Percentiles rank a stretch among this genome's conserved stretches.
phyloP scores from a whole-genome alignment of 2,329 filamentous ascomycete genomes.

The Boeremia exigua region DNA sequence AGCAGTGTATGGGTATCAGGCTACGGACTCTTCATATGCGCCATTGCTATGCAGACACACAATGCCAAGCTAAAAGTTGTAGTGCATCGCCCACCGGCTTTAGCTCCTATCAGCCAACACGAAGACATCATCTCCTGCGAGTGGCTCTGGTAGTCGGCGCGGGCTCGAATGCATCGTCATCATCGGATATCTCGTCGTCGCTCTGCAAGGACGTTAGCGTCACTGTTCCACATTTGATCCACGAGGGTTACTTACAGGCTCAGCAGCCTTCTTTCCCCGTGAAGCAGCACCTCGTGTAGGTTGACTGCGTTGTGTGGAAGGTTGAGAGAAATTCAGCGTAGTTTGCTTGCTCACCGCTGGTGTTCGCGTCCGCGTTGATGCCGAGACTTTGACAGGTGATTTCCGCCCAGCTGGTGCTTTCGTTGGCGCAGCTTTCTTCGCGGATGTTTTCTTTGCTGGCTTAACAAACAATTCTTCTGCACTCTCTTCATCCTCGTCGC shows the following conservation, averaged over 20 bases:
- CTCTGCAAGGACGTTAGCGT: conserved; percentile 35
- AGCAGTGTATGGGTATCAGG: not conserved
- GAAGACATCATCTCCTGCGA: conserved; percentile 30
- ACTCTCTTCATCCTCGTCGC: conserved; percentile 57
- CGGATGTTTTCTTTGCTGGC: conserved; percentile 35
- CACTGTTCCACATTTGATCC: not conserved
- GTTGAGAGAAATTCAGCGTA: conserved; percentile 52
- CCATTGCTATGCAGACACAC: conserved; percentile 1
- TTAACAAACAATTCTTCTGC: conserved; percentile 53
- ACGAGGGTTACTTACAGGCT: conserved; percentile 47
- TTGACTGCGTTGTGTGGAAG: conserved; percentile 44
- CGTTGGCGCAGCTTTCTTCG: conserved; percentile 36
- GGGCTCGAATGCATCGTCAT: conserved; percentile 51
- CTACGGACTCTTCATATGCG: not conserved
- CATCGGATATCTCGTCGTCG: conserved; percentile 52
- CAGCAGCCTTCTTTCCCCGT: conserved; percentile 43
- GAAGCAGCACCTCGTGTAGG: conserved; percentile 29
- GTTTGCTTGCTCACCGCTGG: conserved; percentile 43
- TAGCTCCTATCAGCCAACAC: too few relatives aligned
- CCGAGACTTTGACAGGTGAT: conserved; percentile 17
- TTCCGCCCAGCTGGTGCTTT: conserved; percentile 19
- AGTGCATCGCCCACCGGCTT: not conserved
- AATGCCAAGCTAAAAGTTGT: not conserved
- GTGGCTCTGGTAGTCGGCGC: conserved; percentile 33
- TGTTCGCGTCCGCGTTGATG: conserved; percentile 26